Evolutionary conservation across 2,329 filamentous ascomycete genomes (phyloP), one percentile per base, ranked within the genome.

Genomic region (Diaporthe ampelina): DNA sequence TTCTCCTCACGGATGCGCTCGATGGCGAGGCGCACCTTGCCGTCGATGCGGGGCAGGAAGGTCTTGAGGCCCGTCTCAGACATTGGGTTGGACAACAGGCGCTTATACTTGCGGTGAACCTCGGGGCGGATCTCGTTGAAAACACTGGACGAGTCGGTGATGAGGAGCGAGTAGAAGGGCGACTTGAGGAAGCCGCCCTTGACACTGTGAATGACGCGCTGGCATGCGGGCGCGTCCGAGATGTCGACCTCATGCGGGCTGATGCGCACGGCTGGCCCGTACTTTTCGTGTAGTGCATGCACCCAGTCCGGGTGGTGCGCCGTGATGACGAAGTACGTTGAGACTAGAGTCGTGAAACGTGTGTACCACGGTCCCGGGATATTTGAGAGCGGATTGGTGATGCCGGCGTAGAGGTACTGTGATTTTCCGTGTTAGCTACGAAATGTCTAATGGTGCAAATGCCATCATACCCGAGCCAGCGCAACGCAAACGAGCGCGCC

Each of bases 1-100:
- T 85, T 83, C 68, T 90, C 88, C 21, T 84, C 79, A 0, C 76
- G 79, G 24, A 91, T 89, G 61, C 80, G 81, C 3, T 82, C 43
- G 1, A 90, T 81, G 0, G 87, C 81, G 11, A 87, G 76, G 0
- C 81, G 78, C 0, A 85, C 81, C 29, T 83, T 84, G 0, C 76
- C 77, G 4, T 82, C 77, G 19, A 90, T 80, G 35, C 82, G 73
- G 0, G 78, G 76, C 71, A 82, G 79, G 61, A 82, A 79, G 1
- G 69, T 26, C 67, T 80, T 79, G 45, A 87, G 76, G 0, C 81
- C 81, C 0, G 78, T 80, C 63, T 84, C 84, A 17, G 83, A 85
- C 75, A 85, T 79, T 43, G 84, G 79, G 2, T 80, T 77, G 4
- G 86, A 84, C 8, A 89, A 78, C 1, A 89, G 81, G 63, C 83